These are phyloP conservation scores for Chaetomiaceae sp. DNA, from an alignment of 2,329 filamentous ascomycete genomes.

Conservation along the genomic window DNA sequence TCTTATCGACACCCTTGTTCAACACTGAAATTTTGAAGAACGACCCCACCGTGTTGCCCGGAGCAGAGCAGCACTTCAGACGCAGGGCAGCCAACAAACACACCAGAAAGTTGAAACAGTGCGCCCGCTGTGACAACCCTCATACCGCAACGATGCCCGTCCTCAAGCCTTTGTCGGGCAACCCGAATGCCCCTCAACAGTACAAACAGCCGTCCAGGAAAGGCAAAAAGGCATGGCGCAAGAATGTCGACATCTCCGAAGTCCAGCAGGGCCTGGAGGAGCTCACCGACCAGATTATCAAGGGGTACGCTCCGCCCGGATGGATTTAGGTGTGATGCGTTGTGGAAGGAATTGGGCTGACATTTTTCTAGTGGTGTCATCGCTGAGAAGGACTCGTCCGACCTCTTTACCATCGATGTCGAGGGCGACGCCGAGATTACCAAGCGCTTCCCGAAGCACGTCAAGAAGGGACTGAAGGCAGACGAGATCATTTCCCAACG, in stretches of 20 bases:
- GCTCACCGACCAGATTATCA: slow-evolving; percentile 83
- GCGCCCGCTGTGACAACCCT: neutral
- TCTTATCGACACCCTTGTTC: slow-evolving; percentile 18
- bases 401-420: slow-evolving; percentile 81
- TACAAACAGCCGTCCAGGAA: slow-evolving; percentile 88
- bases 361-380: slow-evolving; percentile 64
- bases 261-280: slow-evolving; percentile 77
- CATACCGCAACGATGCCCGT: slow-evolving; percentile 45
- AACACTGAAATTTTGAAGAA: slow-evolving; percentile 23
- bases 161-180: slow-evolving; percentile 43
- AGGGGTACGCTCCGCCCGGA: slow-evolving; percentile 73
- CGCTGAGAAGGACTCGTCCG: slow-evolving; percentile 72
- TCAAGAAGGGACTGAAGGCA: slow-evolving; percentile 73
- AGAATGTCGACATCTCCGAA: slow-evolving; percentile 91
- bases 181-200: slow-evolving; percentile 65
- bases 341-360: slow-evolving; percentile 9
- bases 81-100: neutral
- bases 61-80: neutral
- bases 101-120: neutral
- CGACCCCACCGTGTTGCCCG: slow-evolving; percentile 17
- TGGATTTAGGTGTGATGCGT: neutral
- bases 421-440: slow-evolving; percentile 55
- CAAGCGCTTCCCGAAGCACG: slow-evolving; percentile 48
- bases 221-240: slow-evolving; percentile 97
- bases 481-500: slow-evolving; percentile 88